Conservation (phyloP, 192 early-diverging fungal species). For the Backusella psychrophila region DNA sequence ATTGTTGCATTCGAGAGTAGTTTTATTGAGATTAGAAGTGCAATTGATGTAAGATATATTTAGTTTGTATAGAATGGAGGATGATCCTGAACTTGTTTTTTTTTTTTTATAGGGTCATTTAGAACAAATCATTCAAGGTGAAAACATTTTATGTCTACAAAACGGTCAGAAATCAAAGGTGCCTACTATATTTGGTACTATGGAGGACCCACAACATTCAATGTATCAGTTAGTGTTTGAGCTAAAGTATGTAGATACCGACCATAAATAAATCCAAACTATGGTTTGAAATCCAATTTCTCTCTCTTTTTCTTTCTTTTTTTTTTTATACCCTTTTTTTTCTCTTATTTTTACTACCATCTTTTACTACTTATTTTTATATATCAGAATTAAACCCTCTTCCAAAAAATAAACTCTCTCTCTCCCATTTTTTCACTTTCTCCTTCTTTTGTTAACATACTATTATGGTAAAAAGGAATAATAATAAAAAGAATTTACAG, state of each 20-base stretch:
- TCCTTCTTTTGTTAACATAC: not conserved
- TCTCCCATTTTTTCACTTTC: not conserved
- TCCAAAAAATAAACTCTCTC: not conserved
- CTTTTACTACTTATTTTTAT: slow-evolving; percentile 1
- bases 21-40: slow-evolving; percentile 88
- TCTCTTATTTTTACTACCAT: not conserved
- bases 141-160: slow-evolving; percentile 57
- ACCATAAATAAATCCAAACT: not conserved
- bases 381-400: not conserved
- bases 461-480: slow-evolving; percentile 4
- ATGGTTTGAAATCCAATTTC: not conserved
- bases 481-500: slow-evolving; percentile 15
- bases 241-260: slow-evolving; percentile 8
- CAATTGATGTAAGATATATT: slow-evolving; percentile 55
- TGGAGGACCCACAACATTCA: slow-evolving; percentile 21
- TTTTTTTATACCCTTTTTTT: not conserved
- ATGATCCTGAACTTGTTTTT: not conserved
- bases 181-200: slow-evolving; percentile 43
- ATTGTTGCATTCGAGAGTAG: slow-evolving; percentile 86
- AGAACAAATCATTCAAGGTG: slow-evolving; percentile 52
- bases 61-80: not conserved
- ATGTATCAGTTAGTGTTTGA: slow-evolving; percentile 28
- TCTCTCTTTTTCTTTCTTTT: not conserved
- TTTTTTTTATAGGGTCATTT: slow-evolving; percentile 41
- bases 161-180: slow-evolving; percentile 37